phyloP scores from a whole-genome alignment of 1,284 basidiomycete genomes.

The Pyrrhoderma lamaoense region DNA sequence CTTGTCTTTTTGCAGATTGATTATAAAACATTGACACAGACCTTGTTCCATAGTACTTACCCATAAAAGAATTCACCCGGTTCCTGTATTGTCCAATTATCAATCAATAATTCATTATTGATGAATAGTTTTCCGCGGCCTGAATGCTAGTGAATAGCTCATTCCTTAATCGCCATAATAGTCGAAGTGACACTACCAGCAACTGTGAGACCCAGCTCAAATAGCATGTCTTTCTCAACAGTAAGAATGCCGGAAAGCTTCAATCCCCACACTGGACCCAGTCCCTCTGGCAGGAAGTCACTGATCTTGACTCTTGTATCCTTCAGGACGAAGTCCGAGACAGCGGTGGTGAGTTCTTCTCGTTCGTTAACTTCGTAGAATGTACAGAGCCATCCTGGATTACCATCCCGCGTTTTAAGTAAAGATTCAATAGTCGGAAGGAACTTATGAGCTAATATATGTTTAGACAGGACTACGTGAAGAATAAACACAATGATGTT shows the following conservation, averaged over 20 bases:
- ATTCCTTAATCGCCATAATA: not conserved
- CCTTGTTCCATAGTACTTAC: constrained; percentile 26
- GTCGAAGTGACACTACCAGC: constrained; percentile 32
- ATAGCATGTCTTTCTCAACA: constrained; percentile 35
- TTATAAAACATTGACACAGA: not conserved
- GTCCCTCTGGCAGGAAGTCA: constrained; percentile 50
- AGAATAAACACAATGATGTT: constrained; percentile 2
- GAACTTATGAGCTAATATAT: constrained; percentile 49
- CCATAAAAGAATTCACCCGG: constrained; percentile 66
- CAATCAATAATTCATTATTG: constrained; percentile 52
- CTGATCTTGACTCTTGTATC: constrained; percentile 62
- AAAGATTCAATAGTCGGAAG: constrained; percentile 52
- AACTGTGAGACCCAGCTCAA: constrained; percentile 51
- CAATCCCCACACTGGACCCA: constrained; percentile 44
- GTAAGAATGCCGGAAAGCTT: constrained; percentile 40
- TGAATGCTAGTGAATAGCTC: constrained; percentile 14
- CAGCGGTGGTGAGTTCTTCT: constrained; percentile 34
- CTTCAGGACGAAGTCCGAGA: constrained; percentile 44
- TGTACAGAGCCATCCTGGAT: constrained; percentile 54
- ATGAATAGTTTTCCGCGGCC: constrained; percentile 57
- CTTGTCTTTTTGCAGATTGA: constrained; percentile 35
- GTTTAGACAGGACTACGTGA: constrained; percentile 1
- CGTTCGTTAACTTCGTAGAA: constrained; percentile 50
- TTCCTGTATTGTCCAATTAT: constrained; percentile 63
- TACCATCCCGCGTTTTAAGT: constrained; percentile 40